Base-by-base conservation (phyloP, 2,329 filamentous ascomycete species). In the Aureobasidium sp. region DNA sequence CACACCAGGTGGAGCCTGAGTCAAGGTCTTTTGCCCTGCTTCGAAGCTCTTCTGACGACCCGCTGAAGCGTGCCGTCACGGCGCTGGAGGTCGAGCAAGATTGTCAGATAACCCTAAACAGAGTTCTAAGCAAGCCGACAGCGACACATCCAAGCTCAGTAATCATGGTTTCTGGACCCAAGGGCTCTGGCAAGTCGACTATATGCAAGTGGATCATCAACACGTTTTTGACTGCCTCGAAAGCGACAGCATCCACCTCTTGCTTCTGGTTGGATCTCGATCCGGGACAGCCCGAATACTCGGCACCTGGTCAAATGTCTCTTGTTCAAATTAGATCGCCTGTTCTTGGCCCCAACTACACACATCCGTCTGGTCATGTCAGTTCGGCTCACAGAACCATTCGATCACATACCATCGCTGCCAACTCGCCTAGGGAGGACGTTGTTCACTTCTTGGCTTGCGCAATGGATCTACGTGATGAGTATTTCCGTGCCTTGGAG, bases 201-300 rank as follows among this genome's bases (percentile, higher is more conserved):
- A 88, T 91, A 69, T 81, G 82, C 13, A 83, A 81, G 50, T 71
- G 90, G 4, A 74, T 92, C 2, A 74, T 80, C 9, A 92, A 92
- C 67, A 80, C 83, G 11, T 74, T 89, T 9, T 71, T 89, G n/a
- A 87, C 84, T 3, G 71, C 75, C 47, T 67, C 69, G 61, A 63
- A 60, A 62, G 70, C 53, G 63, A 69, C 5, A 63, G 57, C 50
- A 23, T 59, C 40, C 43, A 60, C 62, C 42, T 66, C 65, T 60
- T 63, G 67, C 67, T 79, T 78, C 59, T 75, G 87, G n/a, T 78
- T 94, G 7, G 89, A 94, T 66, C 77, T 93, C 10, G 89, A 94
- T 68, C 87, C 88, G 0, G 86, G 85, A 0, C 88, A 91, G 67
- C 87, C 89, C 2, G 89, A 92, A 68, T 91, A 87, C 69, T 82